These are phyloP conservation scores for Podaxis mareebaensis DNA, from an alignment of 768 basidiomycete genomes.

Conservation along the genomic window DNA sequence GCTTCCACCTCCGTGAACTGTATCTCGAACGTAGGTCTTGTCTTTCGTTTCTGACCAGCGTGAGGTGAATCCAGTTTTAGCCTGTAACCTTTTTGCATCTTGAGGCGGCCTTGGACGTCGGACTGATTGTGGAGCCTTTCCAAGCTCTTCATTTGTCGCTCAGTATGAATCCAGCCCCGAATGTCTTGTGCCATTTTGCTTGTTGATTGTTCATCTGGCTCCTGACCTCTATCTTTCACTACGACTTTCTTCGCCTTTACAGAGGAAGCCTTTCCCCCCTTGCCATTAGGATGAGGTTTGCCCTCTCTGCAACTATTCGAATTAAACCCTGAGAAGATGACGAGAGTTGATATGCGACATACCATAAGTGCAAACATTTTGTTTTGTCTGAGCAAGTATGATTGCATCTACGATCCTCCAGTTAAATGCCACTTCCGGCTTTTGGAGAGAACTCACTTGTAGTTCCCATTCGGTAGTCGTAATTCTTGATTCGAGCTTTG, in stretches of 20 bases:
- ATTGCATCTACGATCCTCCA: slow-evolving; percentile 56
- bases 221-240: slow-evolving; percentile 13
- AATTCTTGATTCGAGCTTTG: not conserved
- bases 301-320: slow-evolving; percentile 73
- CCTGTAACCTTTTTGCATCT: slow-evolving; percentile 39
- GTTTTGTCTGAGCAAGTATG: slow-evolving; percentile 80
- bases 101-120: slow-evolving; percentile 38
- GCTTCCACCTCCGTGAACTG: slow-evolving; percentile 46
- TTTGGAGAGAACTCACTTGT: slow-evolving; percentile 42
- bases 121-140: slow-evolving; percentile 45
- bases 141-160: slow-evolving; percentile 37
- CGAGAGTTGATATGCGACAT: slow-evolving; percentile 17
- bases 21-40: slow-evolving; percentile 48
- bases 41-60: slow-evolving; percentile 23
- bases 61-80: slow-evolving; percentile 41
- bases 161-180: slow-evolving; percentile 22
- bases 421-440: slow-evolving; percentile 12
- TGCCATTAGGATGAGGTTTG: slow-evolving; percentile 26
- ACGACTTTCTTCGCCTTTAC: slow-evolving; percentile 6
- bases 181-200: slow-evolving; percentile 9
- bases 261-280: slow-evolving; percentile 30
- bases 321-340: not conserved
- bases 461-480: slow-evolving; percentile 63
- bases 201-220: slow-evolving; percentile 19
- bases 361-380: slow-evolving; percentile 80